Base-by-base conservation (phyloP, 23 red algal genomes). In the Agarophyton chilense region DNA sequence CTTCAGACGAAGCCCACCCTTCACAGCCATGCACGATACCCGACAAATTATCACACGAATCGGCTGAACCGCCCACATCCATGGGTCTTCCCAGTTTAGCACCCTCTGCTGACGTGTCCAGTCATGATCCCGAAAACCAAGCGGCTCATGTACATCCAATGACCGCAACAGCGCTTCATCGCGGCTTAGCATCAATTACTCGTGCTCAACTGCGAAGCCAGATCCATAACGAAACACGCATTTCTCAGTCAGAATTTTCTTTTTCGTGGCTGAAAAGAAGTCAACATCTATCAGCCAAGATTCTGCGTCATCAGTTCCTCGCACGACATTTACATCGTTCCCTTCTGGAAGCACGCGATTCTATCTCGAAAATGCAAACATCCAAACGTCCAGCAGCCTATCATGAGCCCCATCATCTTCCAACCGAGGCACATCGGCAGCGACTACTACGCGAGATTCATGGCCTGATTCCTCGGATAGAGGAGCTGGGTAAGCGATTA, bases 401-500 rank as follows among this genome's bases (percentile, higher is more conserved):
- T 64, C 17, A 56, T 31, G 35, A 42, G 24, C 50, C 54, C 3
- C 44, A 32, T 33, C 85, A 31, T 41, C 46, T 78, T 41, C 85
- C 85, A 17, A 78, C 85, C 10, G 67, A 77, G 38, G 85, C 71
- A 10, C 82, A 87, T 74, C 85, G 85, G 25, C 70, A 89, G 29
- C 85, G 85, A 2, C 72, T 89, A 14, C 60, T 89, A 10, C 85
- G 85, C 5, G 67, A 89, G 71, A 77, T 89, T 52, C 47, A 89
- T 54, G 85, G 75, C 10, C 71, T 89, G 38, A 18, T 78, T 60
- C 73, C 85, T 4, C 72, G 85, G 0, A 72, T 89, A 63, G 85
- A 89, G 42, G 71, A 89, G 40, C 50, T 89, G 35, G 85, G 71
- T 14, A 89, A 58, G 45, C 71, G 55, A 77, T 53, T 89, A 40